These are phyloP conservation scores for Viola odorata DNA, from an alignment of 345 rosid genomes.

Conservation along the genomic window DNA sequence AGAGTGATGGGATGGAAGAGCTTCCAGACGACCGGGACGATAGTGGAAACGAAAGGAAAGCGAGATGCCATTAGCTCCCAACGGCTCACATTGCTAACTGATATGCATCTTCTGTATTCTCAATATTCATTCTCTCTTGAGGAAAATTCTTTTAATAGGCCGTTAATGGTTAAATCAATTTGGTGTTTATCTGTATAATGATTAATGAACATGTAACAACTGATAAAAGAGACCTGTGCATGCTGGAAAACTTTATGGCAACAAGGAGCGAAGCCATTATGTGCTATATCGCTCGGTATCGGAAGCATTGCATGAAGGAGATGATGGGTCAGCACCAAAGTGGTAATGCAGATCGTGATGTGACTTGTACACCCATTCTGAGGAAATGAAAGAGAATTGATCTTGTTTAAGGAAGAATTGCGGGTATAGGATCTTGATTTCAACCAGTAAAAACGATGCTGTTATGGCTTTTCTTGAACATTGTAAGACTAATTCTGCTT, in stretches of 20 bases:
- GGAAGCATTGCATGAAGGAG: neutral
- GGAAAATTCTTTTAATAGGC: neutral
- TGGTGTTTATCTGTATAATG: neutral
- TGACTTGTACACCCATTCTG: too few relatives aligned
- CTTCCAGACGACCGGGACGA: neutral
- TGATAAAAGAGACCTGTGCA: neutral
- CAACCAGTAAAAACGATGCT: too few relatives aligned
- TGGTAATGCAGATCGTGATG: too few relatives aligned
- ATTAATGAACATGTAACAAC: neutral
- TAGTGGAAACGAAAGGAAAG: constrained; percentile 18
- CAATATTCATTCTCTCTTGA: neutral
- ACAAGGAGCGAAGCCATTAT: neutral
- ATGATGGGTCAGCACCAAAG: neutral
- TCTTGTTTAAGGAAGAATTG: too few relatives aligned
- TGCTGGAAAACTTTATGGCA: neutral
- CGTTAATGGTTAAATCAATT: neutral
- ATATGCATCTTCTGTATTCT: too few relatives aligned
- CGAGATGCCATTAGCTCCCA: constrained; percentile 2
- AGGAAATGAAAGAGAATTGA: too few relatives aligned
- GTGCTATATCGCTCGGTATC: neutral
- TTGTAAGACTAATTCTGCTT: too few relatives aligned
- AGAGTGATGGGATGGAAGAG: too few relatives aligned
- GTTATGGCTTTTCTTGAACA: too few relatives aligned
- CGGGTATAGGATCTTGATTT: too few relatives aligned
- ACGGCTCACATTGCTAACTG: too few relatives aligned